A percentile compares a stretch with the other conserved stretches of the same genome.
These are phyloP conservation scores for Scheffersomyces insectosa DNA, from an alignment of 1,139 yeast genomes.

Conservation along the genomic window DNA sequence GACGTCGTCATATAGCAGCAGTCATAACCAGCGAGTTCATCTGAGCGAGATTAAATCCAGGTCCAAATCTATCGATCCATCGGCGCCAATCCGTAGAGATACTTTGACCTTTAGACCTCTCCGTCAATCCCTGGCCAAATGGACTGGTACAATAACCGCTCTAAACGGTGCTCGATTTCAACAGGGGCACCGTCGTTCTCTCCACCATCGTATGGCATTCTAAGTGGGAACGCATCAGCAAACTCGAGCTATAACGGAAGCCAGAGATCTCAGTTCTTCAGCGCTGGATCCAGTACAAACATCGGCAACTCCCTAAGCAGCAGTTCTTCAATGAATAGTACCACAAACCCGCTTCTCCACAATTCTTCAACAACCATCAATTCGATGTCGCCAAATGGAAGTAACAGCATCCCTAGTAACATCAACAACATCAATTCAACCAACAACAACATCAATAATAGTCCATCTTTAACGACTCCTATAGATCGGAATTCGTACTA, in stretches of 20 bases:
- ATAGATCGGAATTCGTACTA: constrained; percentile 51
- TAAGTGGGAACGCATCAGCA: neutral
- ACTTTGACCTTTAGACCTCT: no score
- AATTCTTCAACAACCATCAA: constrained; percentile 3
- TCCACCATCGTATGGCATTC: constrained; percentile 4
- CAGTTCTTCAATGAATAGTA: no score
- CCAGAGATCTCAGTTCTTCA: no score
- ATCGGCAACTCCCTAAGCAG: no score
- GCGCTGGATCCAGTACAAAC: no score
- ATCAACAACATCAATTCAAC: neutral
- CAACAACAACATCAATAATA: neutral
- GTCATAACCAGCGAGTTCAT: no score
- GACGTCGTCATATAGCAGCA: no score
- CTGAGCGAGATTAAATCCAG: no score
- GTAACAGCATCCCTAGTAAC: neutral
- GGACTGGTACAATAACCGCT: constrained; percentile 10
- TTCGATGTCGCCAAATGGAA: neutral
- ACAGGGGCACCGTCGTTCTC: constrained; percentile 7
- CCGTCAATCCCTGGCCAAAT: neutral
- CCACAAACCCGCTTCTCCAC: neutral
- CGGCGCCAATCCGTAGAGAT: no score
- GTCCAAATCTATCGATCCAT: no score
- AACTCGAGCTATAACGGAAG: no score
- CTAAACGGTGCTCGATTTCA: neutral
- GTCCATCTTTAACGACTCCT: neutral